Base-by-base conservation (phyloP, 1,284 basidiomycete species). In the Malassezia pachydermatis region DNA sequence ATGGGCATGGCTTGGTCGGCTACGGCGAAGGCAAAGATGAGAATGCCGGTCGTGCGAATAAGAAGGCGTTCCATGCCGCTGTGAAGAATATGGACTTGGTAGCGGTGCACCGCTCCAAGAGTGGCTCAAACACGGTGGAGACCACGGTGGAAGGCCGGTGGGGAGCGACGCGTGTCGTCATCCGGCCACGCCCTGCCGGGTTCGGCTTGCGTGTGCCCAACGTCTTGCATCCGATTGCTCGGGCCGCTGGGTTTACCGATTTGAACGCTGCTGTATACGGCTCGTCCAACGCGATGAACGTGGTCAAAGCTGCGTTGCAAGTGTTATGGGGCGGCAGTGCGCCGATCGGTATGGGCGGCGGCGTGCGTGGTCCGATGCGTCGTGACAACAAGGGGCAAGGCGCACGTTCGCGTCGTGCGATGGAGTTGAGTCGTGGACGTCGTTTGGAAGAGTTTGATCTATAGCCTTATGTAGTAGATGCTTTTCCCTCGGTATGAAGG, bases 191-290 rank as follows among this genome's bases (percentile, higher is more conserved):
- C 44, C 90, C 92, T 2, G 68, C 73, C 19, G 90, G 92, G 2
- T 95, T 95, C 72, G 92, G 92, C 9, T 76, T 98, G 41, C 80
- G 84, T 58, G 88, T 86, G 64, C 88, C 92, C 58, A 88, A 87
- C 7, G 80, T 84, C 62, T 77, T 96, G 45, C 89, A 96, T 73
- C 74, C 77, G 40, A 78, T 98, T 43, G 79, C 90, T 65, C 84
- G 86, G 62, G 88, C 89, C 0, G 88, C 86, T 2, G 92, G 92
- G 10, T 87, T 96, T 75, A 85, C 87, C 70, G 92, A 98, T 73
- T 79, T 86, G 37, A 87, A 84, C 60, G 92, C 87, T 23, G 90
- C 90, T 73, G 86, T 96, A 33, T 85, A 87, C 80, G 89, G 90
- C 28, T 89, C 85, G 61, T 77, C 86, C 58, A 94, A 92, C 73